phyloP scores from a whole-genome alignment of 306 rosid species.

The Sophora flavescens region DNA sequence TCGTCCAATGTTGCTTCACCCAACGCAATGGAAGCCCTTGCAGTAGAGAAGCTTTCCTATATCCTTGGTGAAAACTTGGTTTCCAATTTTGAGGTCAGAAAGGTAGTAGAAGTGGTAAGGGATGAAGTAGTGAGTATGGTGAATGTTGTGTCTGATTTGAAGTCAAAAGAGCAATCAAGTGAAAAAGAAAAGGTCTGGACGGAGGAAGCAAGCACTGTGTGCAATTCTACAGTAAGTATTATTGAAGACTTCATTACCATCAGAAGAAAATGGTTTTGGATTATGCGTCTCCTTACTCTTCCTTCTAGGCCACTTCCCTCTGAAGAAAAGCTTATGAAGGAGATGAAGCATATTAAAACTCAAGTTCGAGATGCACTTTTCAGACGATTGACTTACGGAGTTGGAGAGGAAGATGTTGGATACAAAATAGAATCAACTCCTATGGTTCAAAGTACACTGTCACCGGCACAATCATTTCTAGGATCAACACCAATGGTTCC shows the following conservation, averaged over 20 bases:
- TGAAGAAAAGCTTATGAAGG: not conserved
- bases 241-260: slow-evolving; percentile 19
- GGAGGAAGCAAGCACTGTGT: slow-evolving; percentile 26
- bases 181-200: slow-evolving; percentile 35
- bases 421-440: not conserved
- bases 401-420: slow-evolving; percentile 6
- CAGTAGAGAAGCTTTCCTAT: too few relatives aligned
- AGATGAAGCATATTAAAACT: slow-evolving; percentile 16
- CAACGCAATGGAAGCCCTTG: too few relatives aligned
- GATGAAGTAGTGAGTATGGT: not conserved
- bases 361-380: slow-evolving; percentile 24
- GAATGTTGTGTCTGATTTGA: not conserved
- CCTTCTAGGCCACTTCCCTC: not conserved
- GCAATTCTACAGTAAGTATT: not conserved
- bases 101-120: not conserved
- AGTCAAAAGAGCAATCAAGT: not conserved
- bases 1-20: too few relatives aligned
- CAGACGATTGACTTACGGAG: slow-evolving; percentile 22
- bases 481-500: too few relatives aligned
- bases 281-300: not conserved
- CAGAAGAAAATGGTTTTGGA: not conserved
- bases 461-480: too few relatives aligned
- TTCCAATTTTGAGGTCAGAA: not conserved
- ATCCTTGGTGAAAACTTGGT: not conserved
- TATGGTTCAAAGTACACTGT: too few relatives aligned